phyloP scores from a whole-genome alignment of 495 filamentous ascomycete species.

The Cercophora sp. region DNA sequence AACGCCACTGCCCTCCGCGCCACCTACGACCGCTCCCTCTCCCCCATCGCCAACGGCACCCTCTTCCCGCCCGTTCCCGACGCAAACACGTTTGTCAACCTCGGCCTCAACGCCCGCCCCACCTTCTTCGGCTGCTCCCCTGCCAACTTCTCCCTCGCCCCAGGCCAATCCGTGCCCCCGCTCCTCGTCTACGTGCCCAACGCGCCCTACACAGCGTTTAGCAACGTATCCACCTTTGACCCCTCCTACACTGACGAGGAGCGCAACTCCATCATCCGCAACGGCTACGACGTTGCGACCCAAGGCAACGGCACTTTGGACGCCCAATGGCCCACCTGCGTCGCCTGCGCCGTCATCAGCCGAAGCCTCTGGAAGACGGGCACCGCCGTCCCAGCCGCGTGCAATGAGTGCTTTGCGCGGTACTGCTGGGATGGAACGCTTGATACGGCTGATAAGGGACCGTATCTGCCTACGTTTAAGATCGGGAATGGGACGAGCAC shows the following conservation, averaged over 20 bases:
- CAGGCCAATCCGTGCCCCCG: conserved; percentile 46
- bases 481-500: conserved; percentile 18
- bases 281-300: conserved; percentile 79
- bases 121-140: conserved; percentile 91
- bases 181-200: conserved; percentile 91
- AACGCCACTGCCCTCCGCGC: conserved; percentile 82
- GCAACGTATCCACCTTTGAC: conserved; percentile 73
- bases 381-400: conserved; percentile 60
- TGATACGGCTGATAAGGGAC: conserved; percentile 34
- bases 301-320: conserved; percentile 75
- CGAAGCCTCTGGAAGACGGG: conserved; percentile 66
- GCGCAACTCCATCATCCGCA: conserved; percentile 74
- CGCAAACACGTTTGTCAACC: conserved; percentile 80
- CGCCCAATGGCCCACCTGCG: conserved; percentile 67
- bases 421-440: conserved; percentile 88
- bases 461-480: conserved; percentile 33
- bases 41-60: conserved; percentile 70
- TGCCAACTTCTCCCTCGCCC: conserved; percentile 55
- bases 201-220: conserved; percentile 65
- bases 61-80: conserved; percentile 80
- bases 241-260: conserved; percentile 55
- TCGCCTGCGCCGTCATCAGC: conserved; percentile 84
- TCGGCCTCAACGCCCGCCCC: conserved; percentile 76
- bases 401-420: conserved; percentile 65
- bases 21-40: conserved; percentile 71